Conservation (phyloP, 2,329 filamentous ascomycete species). For the Cylindrodendrum hubeiense region DNA sequence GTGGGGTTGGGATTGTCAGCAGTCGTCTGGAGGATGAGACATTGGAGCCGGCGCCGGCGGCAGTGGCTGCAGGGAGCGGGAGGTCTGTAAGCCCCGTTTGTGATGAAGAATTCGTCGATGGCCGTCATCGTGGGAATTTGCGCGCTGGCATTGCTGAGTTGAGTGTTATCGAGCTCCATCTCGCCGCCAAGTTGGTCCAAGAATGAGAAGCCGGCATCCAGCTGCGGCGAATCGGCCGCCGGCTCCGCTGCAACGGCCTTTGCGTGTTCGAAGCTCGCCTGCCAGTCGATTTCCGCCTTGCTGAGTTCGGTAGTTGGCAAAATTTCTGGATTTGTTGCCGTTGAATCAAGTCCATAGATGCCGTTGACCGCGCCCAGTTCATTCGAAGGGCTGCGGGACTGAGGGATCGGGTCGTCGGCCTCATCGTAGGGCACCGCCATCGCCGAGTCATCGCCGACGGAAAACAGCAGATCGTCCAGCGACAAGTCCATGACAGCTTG, state of each 20-base stretch:
- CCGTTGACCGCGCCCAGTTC: constrained; percentile 12
- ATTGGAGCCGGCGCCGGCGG: constrained; percentile 58
- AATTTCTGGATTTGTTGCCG: not conserved
- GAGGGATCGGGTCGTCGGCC: constrained; percentile 24
- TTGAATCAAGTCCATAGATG: not conserved
- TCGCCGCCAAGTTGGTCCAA: constrained; percentile 30
- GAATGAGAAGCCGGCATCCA: constrained; percentile 35
- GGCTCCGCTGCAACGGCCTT: constrained; percentile 16
- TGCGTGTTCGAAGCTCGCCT: constrained; percentile 34
- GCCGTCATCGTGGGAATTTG: constrained; percentile 33
- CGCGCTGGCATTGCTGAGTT: not conserved
- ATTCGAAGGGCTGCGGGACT: constrained; percentile 28
- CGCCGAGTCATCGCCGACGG: constrained; percentile 28
- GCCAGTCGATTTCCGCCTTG: constrained; percentile 35
- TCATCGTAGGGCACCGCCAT: constrained; percentile 35
- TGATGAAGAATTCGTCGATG: constrained; percentile 54
- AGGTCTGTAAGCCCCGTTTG: constrained; percentile 57
- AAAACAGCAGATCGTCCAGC: constrained; percentile 40
- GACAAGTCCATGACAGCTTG: constrained; percentile 35
- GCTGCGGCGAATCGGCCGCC: constrained; percentile 3
- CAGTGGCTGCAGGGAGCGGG: constrained; percentile 59
- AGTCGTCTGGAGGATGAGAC: constrained; percentile 61
- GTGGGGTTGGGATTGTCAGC: constrained; percentile 62
- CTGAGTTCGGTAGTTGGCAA: not conserved
- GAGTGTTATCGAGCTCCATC: constrained; percentile 23